Evolutionary conservation across 441 rosid species (phyloP), one percentile per base, ranked within the genome.

Genomic region (Adansonia gregorii): DNA sequence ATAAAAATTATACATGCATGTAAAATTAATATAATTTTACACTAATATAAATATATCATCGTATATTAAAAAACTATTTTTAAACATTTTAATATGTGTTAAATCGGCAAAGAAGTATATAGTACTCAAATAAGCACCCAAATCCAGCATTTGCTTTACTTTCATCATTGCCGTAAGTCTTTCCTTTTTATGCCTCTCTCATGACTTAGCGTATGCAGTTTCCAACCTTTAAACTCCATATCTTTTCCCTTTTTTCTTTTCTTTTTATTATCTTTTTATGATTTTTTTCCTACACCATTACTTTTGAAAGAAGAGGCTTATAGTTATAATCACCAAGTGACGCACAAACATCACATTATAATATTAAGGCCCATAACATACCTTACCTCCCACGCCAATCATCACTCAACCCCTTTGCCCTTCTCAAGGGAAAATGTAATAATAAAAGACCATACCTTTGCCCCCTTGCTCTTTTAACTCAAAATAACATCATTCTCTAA

Each of bases 371-470:
- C 78, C 75, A 65, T 74, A 83, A 27, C 84, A 61, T 85, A 80
- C 10, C 91, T 86, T 84, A n/a, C 82, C 85, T 83, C 88, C 84
- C 85, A 86, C 84, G 89, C 61, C 82, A 87, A 78, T 65, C 86
- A 79, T 82, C 77, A 46, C 48, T 63, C 54, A 60, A 69, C 66
- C 43, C 56, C 79, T 39, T 65, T 22, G 7, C 5, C 41, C 59
- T 31, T 48, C 56, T 24, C 17, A 1, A 20, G 58, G 54, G 15
- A 71, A 61, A 24, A 61, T 27, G 35, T 27, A 27, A 64, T 5
- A 10, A 6, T 59, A 54, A 31, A 52, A 27, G 35, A 4, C 60
- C 43, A 70, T 46, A 51, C 66, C 77, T 39, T 56, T 49, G 35
- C 35, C 74, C 74, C 54, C 27, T 49, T 63, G 55, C 12, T 39